phyloP scores from a whole-genome alignment of 2,329 filamentous ascomycete genomes.

The Onygenales sp. region DNA sequence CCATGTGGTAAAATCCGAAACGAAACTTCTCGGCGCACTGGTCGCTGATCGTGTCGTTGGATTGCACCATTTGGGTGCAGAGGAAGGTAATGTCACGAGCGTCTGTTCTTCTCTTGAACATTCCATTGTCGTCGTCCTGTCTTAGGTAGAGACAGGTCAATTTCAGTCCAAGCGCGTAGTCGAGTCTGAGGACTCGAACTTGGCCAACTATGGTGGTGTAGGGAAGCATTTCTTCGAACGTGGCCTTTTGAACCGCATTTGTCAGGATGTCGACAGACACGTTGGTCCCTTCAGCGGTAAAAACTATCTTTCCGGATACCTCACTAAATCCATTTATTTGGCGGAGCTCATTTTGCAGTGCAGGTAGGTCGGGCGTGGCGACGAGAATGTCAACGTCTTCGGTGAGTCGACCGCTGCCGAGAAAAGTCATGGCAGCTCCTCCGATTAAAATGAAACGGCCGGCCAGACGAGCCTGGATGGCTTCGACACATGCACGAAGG shows the following conservation, averaged over 20 bases:
- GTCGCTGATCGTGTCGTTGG: background rate
- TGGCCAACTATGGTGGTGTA: background rate
- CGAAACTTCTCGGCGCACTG: background rate
- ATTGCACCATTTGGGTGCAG: background rate
- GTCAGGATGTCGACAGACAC: conserved; percentile 14
- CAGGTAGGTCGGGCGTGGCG: background rate
- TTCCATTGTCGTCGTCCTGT: background rate
- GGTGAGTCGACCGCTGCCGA: background rate
- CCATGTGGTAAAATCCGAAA: background rate
- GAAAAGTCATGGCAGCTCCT: background rate
- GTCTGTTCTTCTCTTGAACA: background rate
- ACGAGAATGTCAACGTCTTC: background rate
- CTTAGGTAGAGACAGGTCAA: background rate
- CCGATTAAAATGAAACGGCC: background rate
- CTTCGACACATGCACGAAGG: background rate
- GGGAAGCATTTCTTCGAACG: background rate
- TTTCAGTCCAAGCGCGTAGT: background rate
- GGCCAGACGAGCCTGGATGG: background rate
- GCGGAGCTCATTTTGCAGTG: background rate
- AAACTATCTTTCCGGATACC: background rate
- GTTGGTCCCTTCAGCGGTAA: background rate
- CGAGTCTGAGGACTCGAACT: background rate
- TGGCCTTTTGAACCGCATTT: conserved; percentile 15
- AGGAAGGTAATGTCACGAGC: background rate
- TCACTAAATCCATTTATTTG: background rate